Evolutionary conservation across 1,284 basidiomycete genomes (phyloP), one percentile per base, ranked within the genome.

Genomic region (Ceratobasidium sp.): DNA sequence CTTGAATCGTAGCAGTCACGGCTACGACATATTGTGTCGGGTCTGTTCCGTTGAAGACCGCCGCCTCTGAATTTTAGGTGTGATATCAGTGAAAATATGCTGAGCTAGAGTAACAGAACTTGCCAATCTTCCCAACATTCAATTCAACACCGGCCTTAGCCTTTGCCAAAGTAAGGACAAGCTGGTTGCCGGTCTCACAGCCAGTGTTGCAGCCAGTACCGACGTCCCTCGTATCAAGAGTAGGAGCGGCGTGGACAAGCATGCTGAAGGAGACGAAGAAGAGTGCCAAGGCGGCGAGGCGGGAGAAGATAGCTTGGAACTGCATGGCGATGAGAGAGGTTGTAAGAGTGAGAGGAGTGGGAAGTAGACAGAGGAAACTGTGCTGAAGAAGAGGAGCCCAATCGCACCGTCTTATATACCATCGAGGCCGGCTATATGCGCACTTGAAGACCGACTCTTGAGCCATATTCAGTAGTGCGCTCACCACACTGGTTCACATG

Each of bases 141-240:
- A 66, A n/a, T 42, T 66, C 64, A 48, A 66, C 42, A 23, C 64
- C 64, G 42, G 64, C 64, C 9, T 66, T 66, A n/a, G 48, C 42
- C n/a, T 66, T 46, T 38, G 42, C 48, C 15, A 66, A 42, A 1
- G 42, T 46, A n/a, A 66, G 17, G 23, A 59, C 68, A 54, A 70
- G 54, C 17, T 52, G 20, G 54, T 70, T 59, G 5, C 68, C 68
- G 2, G 68, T 56, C 54, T 56, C 68, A 38, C 38, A 59, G n/a
- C 56, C 68, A 23, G 33, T 1, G 40, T 28, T 46, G 38, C 54
- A 44, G 52, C 68, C 56, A 20, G 68, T 56, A 33, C 68, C 40
- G 52, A 66, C 23, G 23, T 48, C 64, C 44, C 64, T 66, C n/a
- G 5, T 48, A 1, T 66, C 64, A 12, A 66, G 54, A 12, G 65